Evolutionary conservation across 331 rosid species (phyloP).

Genomic region (Rosa hybrid): DNA sequence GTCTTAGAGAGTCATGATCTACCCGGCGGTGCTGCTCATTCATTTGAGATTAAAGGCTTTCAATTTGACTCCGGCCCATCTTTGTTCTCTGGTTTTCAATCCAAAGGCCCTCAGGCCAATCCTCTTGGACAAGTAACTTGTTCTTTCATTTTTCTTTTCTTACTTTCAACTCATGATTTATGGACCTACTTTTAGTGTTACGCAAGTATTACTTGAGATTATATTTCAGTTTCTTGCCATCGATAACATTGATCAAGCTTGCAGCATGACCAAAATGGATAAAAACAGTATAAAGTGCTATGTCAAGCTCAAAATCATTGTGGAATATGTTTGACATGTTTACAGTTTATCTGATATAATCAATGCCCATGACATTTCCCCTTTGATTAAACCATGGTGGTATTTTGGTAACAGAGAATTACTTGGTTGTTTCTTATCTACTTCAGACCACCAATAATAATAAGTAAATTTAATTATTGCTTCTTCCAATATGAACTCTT

Average conservation of each 20-base stretch:
- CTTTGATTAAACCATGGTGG: not conserved
- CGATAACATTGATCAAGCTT: not conserved
- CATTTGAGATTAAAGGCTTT: slow-evolving; percentile 70
- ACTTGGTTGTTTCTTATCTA: not conserved
- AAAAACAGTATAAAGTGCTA: not conserved
- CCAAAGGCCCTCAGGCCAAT: slow-evolving; percentile 90
- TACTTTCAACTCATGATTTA: not conserved
- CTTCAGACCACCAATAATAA: not conserved
- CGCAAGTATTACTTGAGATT: not conserved
- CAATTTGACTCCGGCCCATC: slow-evolving; percentile 94
- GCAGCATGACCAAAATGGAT: not conserved
- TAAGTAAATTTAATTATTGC: not conserved
- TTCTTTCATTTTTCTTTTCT: not conserved
- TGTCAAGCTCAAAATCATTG: not conserved
- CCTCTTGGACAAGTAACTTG: slow-evolving; percentile 75
- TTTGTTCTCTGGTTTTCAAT: slow-evolving; percentile 83
- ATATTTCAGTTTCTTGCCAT: not conserved
- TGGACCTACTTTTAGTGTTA: not conserved
- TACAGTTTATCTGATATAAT: not conserved
- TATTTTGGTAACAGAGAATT: not conserved
- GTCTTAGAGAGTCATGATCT: slow-evolving; percentile 82
- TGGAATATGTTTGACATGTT: not conserved
- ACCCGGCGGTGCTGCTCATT: slow-evolving; percentile 95
- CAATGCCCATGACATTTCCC: not conserved
- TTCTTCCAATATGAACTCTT: not conserved